Percentiles rank a stretch among this genome's conserved stretches.
These are phyloP conservation scores for Chaetomium globosum DNA, from an alignment of 2,329 filamentous ascomycete genomes.

Conservation along the genomic window DNA sequence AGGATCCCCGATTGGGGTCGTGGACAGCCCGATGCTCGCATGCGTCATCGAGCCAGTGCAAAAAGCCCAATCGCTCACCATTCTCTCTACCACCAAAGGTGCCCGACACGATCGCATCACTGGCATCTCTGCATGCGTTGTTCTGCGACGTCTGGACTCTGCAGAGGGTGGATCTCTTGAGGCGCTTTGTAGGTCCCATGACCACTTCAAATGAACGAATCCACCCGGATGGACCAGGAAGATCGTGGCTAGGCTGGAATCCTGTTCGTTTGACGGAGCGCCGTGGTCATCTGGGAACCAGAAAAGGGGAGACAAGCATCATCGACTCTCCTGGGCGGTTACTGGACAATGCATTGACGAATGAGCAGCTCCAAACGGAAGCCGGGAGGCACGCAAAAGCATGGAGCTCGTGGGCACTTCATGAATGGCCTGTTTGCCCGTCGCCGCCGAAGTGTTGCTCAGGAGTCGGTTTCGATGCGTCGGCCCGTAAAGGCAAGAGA, in stretches of 20 bases:
- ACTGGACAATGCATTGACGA: slow-evolving; percentile 18
- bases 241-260: slow-evolving; percentile 28
- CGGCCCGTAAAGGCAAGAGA: neutral
- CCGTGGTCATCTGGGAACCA: slow-evolving; percentile 23
- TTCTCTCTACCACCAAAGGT: slow-evolving; percentile 5
- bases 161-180: slow-evolving; percentile 33
- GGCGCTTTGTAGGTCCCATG: slow-evolving; percentile 36
- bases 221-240: slow-evolving; percentile 27
- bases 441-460: neutral
- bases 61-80: slow-evolving; percentile 11
- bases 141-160: slow-evolving; percentile 20
- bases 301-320: slow-evolving; percentile 21
- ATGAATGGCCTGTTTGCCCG: neutral
- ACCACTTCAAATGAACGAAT: slow-evolving; percentile 34
- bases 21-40: slow-evolving; percentile 5
- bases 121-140: neutral
- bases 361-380: slow-evolving; percentile 11
- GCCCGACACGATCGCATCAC: slow-evolving; percentile 5
- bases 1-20: slow-evolving; percentile 15
- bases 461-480: neutral
- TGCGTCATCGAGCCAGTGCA: slow-evolving; percentile 19
- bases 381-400: neutral
- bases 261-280: slow-evolving; percentile 6
- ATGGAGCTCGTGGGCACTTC: neutral
- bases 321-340: slow-evolving; percentile 13